Conservation (phyloP, 78 protist species). For the Anaeramoeba flamelloides region DNA sequence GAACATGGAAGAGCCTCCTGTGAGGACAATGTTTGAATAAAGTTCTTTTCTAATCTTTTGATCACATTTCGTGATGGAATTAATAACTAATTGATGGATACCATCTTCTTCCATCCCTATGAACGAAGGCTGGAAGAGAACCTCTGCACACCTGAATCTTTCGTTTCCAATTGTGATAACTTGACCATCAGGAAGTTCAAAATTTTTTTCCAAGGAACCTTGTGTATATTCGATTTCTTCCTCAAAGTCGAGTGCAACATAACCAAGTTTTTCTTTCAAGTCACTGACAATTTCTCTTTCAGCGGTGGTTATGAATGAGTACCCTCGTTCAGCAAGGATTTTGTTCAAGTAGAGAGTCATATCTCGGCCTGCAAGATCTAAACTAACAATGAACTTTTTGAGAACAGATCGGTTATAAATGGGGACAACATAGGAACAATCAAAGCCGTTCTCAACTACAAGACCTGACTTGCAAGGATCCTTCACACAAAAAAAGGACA, state of each 20-base stretch:
- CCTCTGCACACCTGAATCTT: constrained; percentile 77
- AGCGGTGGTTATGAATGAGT: constrained; percentile 81
- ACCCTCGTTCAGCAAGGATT: constrained; percentile 70
- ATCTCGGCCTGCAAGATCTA: constrained; percentile 80
- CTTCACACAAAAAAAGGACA: too few relatives aligned
- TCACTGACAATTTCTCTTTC: too few relatives aligned
- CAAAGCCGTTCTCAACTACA: constrained; percentile 92
- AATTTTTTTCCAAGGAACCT: constrained; percentile 42
- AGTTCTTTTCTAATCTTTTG: too few relatives aligned
- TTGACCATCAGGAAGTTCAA: constrained; percentile 70
- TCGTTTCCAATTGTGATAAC: constrained; percentile 61
- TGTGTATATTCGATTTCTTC: too few relatives aligned
- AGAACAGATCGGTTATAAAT: constrained; percentile 81
- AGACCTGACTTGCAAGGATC: constrained; percentile 76
- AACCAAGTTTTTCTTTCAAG: too few relatives aligned
- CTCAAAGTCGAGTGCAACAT: too few relatives aligned
- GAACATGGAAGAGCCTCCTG: too few relatives aligned
- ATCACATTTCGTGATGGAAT: too few relatives aligned
- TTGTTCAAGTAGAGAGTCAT: constrained; percentile 67
- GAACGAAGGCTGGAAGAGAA: constrained; percentile 71
- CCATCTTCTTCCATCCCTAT: too few relatives aligned
- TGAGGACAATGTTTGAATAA: too few relatives aligned
- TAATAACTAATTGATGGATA: too few relatives aligned
- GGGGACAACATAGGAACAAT: constrained; percentile 82
- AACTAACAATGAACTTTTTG: constrained; percentile 60